Conservation (phyloP, 495 filamentous ascomycete species). For the Penicillium manginii region DNA sequence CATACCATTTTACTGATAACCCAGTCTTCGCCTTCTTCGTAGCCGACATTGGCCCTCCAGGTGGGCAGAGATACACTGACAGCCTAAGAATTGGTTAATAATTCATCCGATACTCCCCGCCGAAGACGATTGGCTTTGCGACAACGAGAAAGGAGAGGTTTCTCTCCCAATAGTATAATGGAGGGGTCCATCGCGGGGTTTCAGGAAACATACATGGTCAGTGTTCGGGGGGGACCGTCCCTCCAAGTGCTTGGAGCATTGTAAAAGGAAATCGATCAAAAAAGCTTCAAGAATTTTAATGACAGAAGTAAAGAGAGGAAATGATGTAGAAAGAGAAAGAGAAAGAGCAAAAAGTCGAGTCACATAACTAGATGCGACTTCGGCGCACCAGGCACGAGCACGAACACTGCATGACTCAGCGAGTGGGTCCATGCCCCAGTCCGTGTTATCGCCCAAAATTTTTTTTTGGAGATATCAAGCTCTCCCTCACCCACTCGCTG, state of each 20-base stretch:
- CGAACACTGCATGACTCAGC: constrained; percentile 16
- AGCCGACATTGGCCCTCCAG: constrained; percentile 87
- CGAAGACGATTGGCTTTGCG: background rate
- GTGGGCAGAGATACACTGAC: constrained; percentile 95
- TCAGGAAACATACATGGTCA: constrained; percentile 52
- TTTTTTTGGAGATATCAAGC: constrained; percentile 14
- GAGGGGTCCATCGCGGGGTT: constrained; percentile 34
- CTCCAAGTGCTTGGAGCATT: constrained; percentile 50
- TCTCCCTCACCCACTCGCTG: background rate
- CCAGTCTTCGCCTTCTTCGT: constrained; percentile 91
- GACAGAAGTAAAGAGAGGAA: constrained; percentile 3
- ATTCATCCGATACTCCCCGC: background rate
- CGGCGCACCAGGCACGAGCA: background rate
- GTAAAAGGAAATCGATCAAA: constrained; percentile 8
- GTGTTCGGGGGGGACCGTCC: constrained; percentile 53
- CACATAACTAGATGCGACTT: constrained; percentile 3
- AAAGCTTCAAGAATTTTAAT: background rate
- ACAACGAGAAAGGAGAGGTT: background rate
- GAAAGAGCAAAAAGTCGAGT: constrained; percentile 14
- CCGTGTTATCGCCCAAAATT: constrained; percentile 29
- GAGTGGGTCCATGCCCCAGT: constrained; percentile 7
- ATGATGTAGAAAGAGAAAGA: constrained; percentile 6
- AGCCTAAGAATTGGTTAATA: constrained; percentile 58
- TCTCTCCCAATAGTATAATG: constrained; percentile 2
- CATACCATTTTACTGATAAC: constrained; percentile 82